phyloP scores from a whole-genome alignment of 2,329 filamentous ascomycete species.

The Thelonectria blattea region DNA sequence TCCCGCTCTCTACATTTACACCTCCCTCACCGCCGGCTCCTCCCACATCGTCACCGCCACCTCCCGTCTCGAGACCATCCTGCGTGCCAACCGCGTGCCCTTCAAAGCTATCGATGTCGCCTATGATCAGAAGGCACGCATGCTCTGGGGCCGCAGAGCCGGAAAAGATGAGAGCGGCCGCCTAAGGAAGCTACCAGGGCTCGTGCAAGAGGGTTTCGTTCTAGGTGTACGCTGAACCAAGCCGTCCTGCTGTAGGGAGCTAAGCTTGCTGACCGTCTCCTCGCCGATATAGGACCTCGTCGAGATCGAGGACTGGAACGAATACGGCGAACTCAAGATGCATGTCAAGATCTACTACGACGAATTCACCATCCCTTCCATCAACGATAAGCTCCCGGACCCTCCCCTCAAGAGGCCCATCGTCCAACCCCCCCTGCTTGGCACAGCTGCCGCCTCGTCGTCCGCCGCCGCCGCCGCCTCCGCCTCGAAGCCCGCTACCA shows the following conservation, averaged over 20 bases:
- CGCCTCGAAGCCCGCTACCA: conserved; percentile 20
- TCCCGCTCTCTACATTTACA: conserved; percentile 89
- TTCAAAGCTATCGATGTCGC: conserved; percentile 93
- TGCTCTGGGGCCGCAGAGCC: conserved; percentile 84
- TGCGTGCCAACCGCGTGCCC: conserved; percentile 91
- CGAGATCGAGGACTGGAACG: conserved; percentile 98
- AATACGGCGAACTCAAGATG: conserved; percentile 92
- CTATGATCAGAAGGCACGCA: conserved; percentile 85
- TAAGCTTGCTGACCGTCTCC: background rate
- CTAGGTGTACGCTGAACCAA: conserved; percentile 71
- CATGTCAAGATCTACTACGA: conserved; percentile 75
- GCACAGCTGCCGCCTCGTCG: conserved; percentile 36
- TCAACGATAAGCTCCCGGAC: conserved; percentile 57
- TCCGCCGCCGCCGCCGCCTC: conserved; percentile 33
- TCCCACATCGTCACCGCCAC: conserved; percentile 97
- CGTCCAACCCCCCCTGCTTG: conserved; percentile 14
- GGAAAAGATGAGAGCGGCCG: conserved; percentile 71
- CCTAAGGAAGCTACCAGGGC: conserved; percentile 78
- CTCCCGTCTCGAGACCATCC: conserved; percentile 92
- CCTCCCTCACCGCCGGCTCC: conserved; percentile 91
- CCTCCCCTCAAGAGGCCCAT: conserved; percentile 34
- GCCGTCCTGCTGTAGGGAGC: background rate
- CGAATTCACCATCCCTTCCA: conserved; percentile 63
- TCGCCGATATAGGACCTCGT: conserved; percentile 75
- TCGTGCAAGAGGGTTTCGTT: conserved; percentile 87